phyloP scores from a whole-genome alignment of 73 alveolate genomes.

The Halteria grandinella region DNA sequence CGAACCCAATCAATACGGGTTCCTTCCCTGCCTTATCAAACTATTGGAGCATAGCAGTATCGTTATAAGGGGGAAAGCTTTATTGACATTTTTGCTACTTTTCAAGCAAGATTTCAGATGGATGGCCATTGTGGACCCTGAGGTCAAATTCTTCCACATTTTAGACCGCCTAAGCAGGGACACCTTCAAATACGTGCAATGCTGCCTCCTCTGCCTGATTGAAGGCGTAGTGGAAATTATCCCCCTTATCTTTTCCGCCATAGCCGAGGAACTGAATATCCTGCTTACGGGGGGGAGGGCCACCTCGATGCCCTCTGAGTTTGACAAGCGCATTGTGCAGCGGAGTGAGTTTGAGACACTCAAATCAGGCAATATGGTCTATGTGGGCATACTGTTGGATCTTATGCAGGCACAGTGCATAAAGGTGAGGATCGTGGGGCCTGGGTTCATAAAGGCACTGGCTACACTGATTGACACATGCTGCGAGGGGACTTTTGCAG shows the following conservation, averaged over 20 bases:
- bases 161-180: conserved; percentile 81
- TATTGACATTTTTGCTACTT: conserved; percentile 70
- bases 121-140: conserved; percentile 67
- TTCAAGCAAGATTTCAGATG: conserved; percentile 72
- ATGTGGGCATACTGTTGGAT: conserved; percentile 58
- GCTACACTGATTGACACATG: conserved; percentile 44
- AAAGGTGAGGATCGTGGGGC: conserved; percentile 42
- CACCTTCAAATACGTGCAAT: conserved; percentile 72
- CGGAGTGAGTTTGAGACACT: conserved; percentile 52
- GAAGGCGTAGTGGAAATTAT: conserved; percentile 69
- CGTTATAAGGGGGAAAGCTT: conserved; percentile 85
- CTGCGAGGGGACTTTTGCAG: conserved; percentile 48
- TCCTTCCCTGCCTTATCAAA: conserved; percentile 58
- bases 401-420: conserved; percentile 45
- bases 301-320: conserved; percentile 57
- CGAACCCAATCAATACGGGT: conserved; percentile 55
- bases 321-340: too few species aligned
- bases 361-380: conserved; percentile 47
- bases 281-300: conserved; percentile 63
- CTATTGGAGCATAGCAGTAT: conserved; percentile 76
- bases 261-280: conserved; percentile 58
- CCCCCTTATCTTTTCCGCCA: conserved; percentile 61
- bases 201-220: conserved; percentile 74
- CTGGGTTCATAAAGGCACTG: conserved; percentile 35
- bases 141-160: conserved; percentile 73